Percentiles rank a stretch among this genome's conserved stretches.
These are phyloP conservation scores for Tricholoma bakamatsutake DNA, from an alignment of 768 basidiomycete genomes.

Conservation along the genomic window DNA sequence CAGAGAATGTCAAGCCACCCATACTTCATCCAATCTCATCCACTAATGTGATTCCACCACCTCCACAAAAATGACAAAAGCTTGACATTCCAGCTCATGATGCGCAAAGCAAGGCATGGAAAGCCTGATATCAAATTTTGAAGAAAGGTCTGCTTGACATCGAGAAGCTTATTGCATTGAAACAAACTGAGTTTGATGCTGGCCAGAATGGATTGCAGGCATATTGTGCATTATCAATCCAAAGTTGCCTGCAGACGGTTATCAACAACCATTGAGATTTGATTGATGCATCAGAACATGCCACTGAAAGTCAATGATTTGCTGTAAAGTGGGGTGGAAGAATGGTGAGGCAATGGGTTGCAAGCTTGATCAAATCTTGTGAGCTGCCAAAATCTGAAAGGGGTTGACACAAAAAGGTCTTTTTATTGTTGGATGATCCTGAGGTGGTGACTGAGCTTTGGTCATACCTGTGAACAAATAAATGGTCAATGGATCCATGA, in stretches of 20 bases:
- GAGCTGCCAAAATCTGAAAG: neutral
- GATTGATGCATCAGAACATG: too few relatives aligned
- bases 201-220: neutral
- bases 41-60: slow-evolving; percentile 2
- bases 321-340: slow-evolving; percentile 7
- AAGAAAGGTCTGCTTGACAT: slow-evolving; percentile 5
- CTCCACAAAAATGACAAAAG: slow-evolving; percentile 7
- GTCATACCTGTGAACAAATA: neutral
- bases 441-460: neutral
- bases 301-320: neutral
- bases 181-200: slow-evolving; percentile 8
- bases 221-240: slow-evolving; percentile 15
- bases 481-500: slow-evolving; percentile 14
- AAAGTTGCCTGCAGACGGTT: slow-evolving; percentile 15
- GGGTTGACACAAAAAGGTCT: neutral
- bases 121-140: neutral
- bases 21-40: slow-evolving; percentile 4
- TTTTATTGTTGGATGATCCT: neutral
- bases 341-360: neutral
- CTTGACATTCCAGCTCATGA: slow-evolving; percentile 6
- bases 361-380: neutral
- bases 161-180: slow-evolving; percentile 13
- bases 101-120: neutral
- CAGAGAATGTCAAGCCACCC: neutral
- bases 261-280: neutral